Evolutionary conservation across 257 asterid species (phyloP), one percentile per base, ranked within the genome.

Genomic region (Penstemon barbatus): DNA sequence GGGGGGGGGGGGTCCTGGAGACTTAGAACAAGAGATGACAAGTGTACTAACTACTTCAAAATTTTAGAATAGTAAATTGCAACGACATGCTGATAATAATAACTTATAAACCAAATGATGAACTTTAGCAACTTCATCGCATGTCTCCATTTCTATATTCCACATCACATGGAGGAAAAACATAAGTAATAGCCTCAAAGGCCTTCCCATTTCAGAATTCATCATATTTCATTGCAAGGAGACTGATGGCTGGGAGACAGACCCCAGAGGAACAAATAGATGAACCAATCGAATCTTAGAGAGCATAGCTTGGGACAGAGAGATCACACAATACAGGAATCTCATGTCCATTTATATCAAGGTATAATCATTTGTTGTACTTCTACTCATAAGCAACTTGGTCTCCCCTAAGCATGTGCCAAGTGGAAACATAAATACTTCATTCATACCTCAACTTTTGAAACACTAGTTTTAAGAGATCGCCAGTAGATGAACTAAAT

Each of bases 131-230:
- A 37, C 39, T 10, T 57, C 56, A 33, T 39, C 44, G 57, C 55
- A 45, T 46, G 12, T 57, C 54, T 19, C 18, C 66, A n/a, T 51
- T 45, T 45, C 6, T 12, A 48, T 11, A 33, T 52, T 33, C n/a
- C 7, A 56, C 61, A 56, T 56, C n/a, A 36, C 9, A 8, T 43
- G 15, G 48, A 12, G 48, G n/a, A 15, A 36, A 51, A 3, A 39
- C 7, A 19, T 36, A 67, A 11, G 36, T 43, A 15, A 57, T 67
- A 46, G 41, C 54, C 42, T 51, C 62, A 39, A 66, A 54, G 50
- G 53, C 50, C 63, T 52, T 33, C 53, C 53, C 41, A 3, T 2
- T 25, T 12, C 18, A 5, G 9, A 55, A 25, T 43, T 43, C 54
- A 40, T 42, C 52, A 67, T 8, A 33, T 43, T 25, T 25, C 33